Evolutionary conservation across 2,329 filamentous ascomycete genomes (phyloP).

Genomic region (Kalaharituber pfeilii): DNA sequence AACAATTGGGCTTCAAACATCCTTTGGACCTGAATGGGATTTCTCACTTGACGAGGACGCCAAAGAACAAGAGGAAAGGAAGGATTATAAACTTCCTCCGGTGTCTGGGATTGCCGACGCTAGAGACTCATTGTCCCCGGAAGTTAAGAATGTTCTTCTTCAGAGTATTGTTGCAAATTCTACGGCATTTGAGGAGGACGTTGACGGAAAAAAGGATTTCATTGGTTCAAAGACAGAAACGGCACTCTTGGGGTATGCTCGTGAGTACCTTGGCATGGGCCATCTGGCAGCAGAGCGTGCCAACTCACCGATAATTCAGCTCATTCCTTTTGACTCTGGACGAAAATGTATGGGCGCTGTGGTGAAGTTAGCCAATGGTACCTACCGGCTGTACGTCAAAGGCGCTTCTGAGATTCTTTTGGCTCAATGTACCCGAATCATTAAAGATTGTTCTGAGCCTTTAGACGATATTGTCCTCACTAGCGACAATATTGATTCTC

Average conservation of each 20-base stretch:
- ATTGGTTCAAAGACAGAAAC: slow-evolving; percentile 67
- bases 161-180: slow-evolving; percentile 50
- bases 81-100: slow-evolving; percentile 7
- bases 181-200: slow-evolving; percentile 59
- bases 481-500: slow-evolving; percentile 8
- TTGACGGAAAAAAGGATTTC: slow-evolving; percentile 47
- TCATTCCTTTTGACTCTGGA: slow-evolving; percentile 58
- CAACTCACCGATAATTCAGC: slow-evolving; percentile 41
- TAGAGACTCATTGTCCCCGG: slow-evolving; percentile 16
- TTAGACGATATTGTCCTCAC: slow-evolving; percentile 6
- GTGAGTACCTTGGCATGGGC: slow-evolving; percentile 49
- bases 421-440: slow-evolving; percentile 33
- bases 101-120: slow-evolving; percentile 17
- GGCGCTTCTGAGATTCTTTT: slow-evolving; percentile 43
- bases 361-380: slow-evolving; percentile 32
- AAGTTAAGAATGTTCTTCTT: slow-evolving; percentile 37
- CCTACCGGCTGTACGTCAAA: slow-evolving; percentile 37
- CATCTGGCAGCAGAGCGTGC: slow-evolving; percentile 44
- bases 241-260: slow-evolving; percentile 52
- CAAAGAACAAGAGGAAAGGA: slow-evolving; percentile 8
- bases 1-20: slow-evolving; percentile 38
- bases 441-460: slow-evolving; percentile 14
- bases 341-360: slow-evolving; percentile 51
- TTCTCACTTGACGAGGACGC: slow-evolving; percentile 21
- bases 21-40: slow-evolving; percentile 34